Evolutionary conservation across 2,329 filamentous ascomycete genomes (phyloP), one percentile per base, ranked within the genome.

Genomic region (Fusarium albidum): DNA sequence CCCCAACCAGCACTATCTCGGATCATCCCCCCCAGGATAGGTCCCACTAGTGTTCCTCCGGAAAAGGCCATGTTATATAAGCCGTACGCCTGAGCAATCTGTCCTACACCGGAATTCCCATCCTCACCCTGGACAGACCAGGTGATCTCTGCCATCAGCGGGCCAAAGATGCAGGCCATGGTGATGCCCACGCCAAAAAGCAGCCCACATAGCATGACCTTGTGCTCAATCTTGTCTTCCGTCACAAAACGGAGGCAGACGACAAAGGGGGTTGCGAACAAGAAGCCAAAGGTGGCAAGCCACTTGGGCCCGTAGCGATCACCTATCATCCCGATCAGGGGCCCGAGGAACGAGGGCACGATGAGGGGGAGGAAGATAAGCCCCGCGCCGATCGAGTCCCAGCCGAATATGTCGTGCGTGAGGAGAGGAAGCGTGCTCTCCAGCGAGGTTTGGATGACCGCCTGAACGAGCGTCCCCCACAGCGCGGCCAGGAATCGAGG

Each of bases 1-100:
- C 58, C 57, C 68, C 70, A 74, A 21, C 70, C 71, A 18, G 65
- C 63, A 21, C 37, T 62, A 18, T 73, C 60, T n/a, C 69, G 63
- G 15, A 74, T 68, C 54, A 73, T 61, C 6, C 72, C 72, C 12
- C 71, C 70, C 57, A 74, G 57, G 9, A 74, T 63, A 6, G 72
- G 72, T 1, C 72, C 72, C 13, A 68, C 33, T 27, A 73, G 46
- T 14, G 69, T 64, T 3, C 72, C 72, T 5, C 61, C 68, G 4
- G 71, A 70, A 45, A 66, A 74, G 8, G 72, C 69, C 52, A 74
- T 66, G 40, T 72, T 74, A 50, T 73, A 74, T 29, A 74, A 51
- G 4, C 70, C 71, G 42, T 74, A 74, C 3, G 68, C 69, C 15
- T 71, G 69, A 10, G 71, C 72, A 47, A 71, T 71, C 7, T 73